A percentile compares a stretch with the other conserved stretches of the same genome.
Evolutionary conservation across 2,329 filamentous ascomycete genomes (phyloP).

Genomic region (Phialophora verrucosa): DNA sequence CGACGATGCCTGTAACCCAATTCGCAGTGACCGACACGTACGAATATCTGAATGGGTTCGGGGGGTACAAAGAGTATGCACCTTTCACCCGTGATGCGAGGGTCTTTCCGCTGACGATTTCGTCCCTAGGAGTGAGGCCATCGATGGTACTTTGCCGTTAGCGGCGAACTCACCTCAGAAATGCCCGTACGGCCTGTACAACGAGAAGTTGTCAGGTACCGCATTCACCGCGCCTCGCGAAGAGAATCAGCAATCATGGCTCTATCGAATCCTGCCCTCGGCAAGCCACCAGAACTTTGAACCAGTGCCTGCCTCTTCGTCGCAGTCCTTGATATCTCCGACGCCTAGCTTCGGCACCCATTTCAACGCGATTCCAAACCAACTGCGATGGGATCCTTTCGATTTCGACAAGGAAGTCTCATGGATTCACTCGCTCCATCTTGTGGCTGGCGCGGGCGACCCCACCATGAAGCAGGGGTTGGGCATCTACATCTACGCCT

Average conservation of each 20-base stretch:
- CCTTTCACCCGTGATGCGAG: background rate
- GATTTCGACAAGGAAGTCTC: constrained; percentile 71
- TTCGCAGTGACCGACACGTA: constrained; percentile 72
- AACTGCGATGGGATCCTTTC: constrained; percentile 80
- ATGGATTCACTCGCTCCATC: constrained; percentile 71
- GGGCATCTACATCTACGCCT: constrained; percentile 80
- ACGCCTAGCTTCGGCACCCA: constrained; percentile 61
- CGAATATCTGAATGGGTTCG: constrained; percentile 79
- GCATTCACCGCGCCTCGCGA: constrained; percentile 72
- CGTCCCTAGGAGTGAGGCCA: constrained; percentile 71
- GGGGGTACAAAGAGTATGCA: constrained; percentile 74
- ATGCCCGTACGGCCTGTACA: constrained; percentile 76
- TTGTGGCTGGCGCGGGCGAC: constrained; percentile 80
- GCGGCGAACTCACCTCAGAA: constrained; percentile 84
- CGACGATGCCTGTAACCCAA: constrained; percentile 66
- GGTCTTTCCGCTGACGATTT: constrained; percentile 8
- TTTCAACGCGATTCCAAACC: constrained; percentile 78
- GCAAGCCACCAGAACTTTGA: constrained; percentile 62
- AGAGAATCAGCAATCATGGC: constrained; percentile 74
- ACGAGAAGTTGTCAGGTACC: constrained; percentile 77
- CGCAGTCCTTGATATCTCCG: constrained; percentile 52
- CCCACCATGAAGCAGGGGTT: constrained; percentile 78
- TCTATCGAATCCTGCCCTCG: constrained; percentile 72
- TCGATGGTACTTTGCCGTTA: constrained; percentile 74
- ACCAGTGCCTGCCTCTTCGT: constrained; percentile 52